Evolutionary conservation across 1,139 yeast genomes (phyloP), one percentile per base, ranked within the genome.

Genomic region (Nakaseomyces glabratus): DNA sequence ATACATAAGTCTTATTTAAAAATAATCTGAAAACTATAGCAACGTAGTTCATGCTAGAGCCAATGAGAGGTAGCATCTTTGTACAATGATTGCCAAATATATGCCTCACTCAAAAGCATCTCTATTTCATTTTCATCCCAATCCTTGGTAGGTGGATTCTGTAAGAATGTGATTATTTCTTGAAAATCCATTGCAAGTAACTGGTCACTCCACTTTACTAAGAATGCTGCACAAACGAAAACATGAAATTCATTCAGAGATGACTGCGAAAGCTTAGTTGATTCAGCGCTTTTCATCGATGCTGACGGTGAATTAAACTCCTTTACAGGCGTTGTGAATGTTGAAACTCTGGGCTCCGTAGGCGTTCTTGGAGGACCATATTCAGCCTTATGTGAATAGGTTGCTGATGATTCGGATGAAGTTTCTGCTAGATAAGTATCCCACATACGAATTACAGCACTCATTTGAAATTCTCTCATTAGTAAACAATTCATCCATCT

Each of bases 401-500:
- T 31, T 4, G 44, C 40, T 6, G 49, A 42, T 13, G 47, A 40
- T 28, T 55, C 60, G 20, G 48, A 39, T 1, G 60, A 57, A 4
- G 82, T 82, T 55, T 90, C 96, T 34, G 95, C 77, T 36, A 90
- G 62, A 56, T 90, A 90, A 0, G 99, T 88, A 55, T 90, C 99
- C 98, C 98, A 90, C 95, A 90, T 90, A 36, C 99, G 68, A 19
- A 86, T 76, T 6, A 90, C 82, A 40, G 85, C 70, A 24, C 68
- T 66, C 49, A 90, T 76, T 31, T 79, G 75, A 29, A 90, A 68
- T 53, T 90, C 99, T 46, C 99, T 71, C 99, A 90, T 90, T 36
- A 90, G 65, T 49, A 90, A 64, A 61, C 99, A 90, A 60, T 93
- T 90, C 97, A 93, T 93, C 99, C 99, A 90, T 46, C 99, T 69